A percentile compares a stretch with the other conserved stretches of the same genome.
Conservation (phyloP, 192 early-diverging fungal species). For the Mortierella hygrophila region DNA sequence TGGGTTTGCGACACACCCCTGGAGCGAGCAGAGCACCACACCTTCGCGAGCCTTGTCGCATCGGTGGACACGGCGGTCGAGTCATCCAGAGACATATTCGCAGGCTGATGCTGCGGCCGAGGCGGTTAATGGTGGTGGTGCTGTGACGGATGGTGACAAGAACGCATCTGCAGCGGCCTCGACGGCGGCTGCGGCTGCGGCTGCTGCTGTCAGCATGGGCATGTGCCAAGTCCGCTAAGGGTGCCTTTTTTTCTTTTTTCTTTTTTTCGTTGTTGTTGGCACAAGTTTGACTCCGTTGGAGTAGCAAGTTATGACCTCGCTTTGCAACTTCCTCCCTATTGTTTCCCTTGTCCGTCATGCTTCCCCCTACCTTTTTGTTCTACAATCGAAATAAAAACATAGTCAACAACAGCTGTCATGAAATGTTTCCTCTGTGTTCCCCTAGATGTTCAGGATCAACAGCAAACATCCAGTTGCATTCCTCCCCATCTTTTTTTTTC, state of each 20-base stretch:
- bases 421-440: background rate
- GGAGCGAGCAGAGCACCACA: slow-evolving; percentile 53
- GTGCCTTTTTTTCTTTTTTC: background rate
- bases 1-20: slow-evolving; percentile 50
- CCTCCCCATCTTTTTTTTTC: background rate
- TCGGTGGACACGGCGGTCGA: slow-evolving; percentile 49
- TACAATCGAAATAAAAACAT: too few species aligned
- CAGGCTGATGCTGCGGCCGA: background rate
- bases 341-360: too few species aligned
- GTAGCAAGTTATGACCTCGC: background rate
- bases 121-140: background rate
- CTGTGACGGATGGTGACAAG: background rate
- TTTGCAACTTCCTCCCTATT: background rate
- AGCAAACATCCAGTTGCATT: background rate
- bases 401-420: background rate
- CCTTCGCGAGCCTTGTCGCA: slow-evolving; percentile 42
- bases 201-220: background rate
- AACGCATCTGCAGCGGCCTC: background rate
- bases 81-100: slow-evolving; percentile 34
- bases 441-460: background rate
- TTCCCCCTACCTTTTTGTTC: too few species aligned
- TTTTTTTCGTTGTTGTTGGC: background rate
- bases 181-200: background rate
- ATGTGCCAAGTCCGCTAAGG: background rate
- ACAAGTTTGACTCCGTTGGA: background rate